Conservation (phyloP, 2,329 filamentous ascomycete genomes). For the Alternaria burnsii region DNA sequence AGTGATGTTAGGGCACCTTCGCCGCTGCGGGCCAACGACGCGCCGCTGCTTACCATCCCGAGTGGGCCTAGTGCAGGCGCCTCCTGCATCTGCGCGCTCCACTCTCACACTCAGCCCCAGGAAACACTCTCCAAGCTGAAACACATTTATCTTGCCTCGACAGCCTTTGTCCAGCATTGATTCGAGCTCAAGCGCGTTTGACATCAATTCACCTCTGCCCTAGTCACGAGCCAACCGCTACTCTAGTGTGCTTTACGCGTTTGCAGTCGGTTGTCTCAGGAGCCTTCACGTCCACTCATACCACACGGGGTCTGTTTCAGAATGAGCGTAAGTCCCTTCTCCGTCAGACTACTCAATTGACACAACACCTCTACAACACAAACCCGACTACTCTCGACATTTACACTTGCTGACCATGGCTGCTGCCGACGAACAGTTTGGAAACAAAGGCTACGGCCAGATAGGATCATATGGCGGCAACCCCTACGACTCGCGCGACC, state of each 20-base stretch:
- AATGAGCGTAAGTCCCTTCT: slow-evolving; percentile 50
- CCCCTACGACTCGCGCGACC: slow-evolving; percentile 53
- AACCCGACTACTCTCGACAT: slow-evolving; percentile 14
- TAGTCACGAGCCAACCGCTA: slow-evolving; percentile 5
- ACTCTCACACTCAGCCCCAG: slow-evolving; percentile 27
- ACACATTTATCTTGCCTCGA: slow-evolving; percentile 24
- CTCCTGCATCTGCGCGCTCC: slow-evolving; percentile 14
- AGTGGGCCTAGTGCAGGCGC: slow-evolving; percentile 20
- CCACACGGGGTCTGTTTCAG: slow-evolving; percentile 49
- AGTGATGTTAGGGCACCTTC: slow-evolving; percentile 17
- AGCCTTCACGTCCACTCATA: slow-evolving; percentile 39
- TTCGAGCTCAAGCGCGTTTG: slow-evolving; percentile 15
- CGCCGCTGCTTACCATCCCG: slow-evolving; percentile 17
- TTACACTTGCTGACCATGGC: slow-evolving; percentile 28
- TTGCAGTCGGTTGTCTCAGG: slow-evolving; percentile 45
- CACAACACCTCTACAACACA: slow-evolving; percentile 13
- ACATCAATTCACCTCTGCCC: slow-evolving; percentile 9
- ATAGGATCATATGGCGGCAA: slow-evolving; percentile 55
- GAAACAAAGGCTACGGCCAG: slow-evolving; percentile 52
- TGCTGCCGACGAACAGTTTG: slow-evolving; percentile 49
- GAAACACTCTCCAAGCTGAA: slow-evolving; percentile 16
- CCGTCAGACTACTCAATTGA: slow-evolving; percentile 19
- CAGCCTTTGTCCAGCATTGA: slow-evolving; percentile 19
- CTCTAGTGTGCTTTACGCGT: slow-evolving; percentile 23
- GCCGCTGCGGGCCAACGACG: slow-evolving; percentile 16